Base-by-base conservation (phyloP, 2,329 filamentous ascomycete species). In the Clonostachys sp. region DNA sequence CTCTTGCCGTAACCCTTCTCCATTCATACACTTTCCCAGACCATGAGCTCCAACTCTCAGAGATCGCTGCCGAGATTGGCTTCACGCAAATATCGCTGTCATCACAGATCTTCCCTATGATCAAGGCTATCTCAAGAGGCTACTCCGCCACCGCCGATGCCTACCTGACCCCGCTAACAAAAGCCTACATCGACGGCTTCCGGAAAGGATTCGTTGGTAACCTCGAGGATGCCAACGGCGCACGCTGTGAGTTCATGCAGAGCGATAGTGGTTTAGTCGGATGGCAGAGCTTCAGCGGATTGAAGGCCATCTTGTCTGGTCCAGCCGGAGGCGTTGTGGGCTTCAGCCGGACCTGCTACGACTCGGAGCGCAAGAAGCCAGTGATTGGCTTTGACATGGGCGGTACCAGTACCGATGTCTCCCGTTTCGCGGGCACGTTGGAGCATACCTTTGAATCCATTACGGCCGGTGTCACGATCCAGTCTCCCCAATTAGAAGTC, bases 321-420 rank as follows among this genome's bases (percentile, higher is more conserved):
- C 91, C 91, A 2, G 91, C 91, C 14, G 91, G 91, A 35, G 91
- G 91, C 35, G 91, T 96, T 0, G 91, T 96, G 0, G 91, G 91
- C 5, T 96, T 96, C 63, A 90, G 91, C 14, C 81, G 92, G 17
- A 96, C 91, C 0, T 94, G 87, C 2, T 96, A 92, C 63, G 91
- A 96, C 54, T 78, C 85, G 0, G 74, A 86, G 45, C 94, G 89
- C 5, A 87, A 84, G 60, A 89, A 81, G 2, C 90, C 91, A 0
- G 87, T 96, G 4, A 96, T 96, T 57, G 91, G 91, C 0, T 96
- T 96, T 59, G 91, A 96, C 56, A 96, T 96, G 91, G 72, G 90
- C 34, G 91, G 91, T 10, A 96, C 91, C 1, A 91, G 86, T 48
- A 96, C 91, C 1, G 91, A 96, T 63, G 89, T 96, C 10, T 95